Conservation (phyloP, 2,329 filamentous ascomycete species). For the Fusarium tuaranense region DNA sequence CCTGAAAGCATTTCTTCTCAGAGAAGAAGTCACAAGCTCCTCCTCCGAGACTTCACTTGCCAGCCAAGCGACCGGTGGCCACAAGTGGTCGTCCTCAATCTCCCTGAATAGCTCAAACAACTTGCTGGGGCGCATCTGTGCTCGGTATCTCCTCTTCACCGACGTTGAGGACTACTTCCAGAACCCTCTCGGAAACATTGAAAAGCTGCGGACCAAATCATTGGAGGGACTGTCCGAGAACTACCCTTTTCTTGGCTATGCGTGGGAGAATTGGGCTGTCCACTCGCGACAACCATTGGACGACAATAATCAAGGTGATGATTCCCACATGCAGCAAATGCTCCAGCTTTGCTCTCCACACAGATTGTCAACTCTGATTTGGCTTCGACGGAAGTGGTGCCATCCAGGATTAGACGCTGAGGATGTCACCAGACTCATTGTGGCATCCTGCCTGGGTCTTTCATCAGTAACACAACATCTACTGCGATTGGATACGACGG, state of each 20-base stretch:
- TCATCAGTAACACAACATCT: neutral
- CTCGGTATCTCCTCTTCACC: neutral
- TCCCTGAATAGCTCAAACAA: neutral
- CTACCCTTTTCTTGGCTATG: neutral
- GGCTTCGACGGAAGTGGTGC: neutral
- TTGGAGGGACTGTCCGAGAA: neutral
- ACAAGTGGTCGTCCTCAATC: neutral
- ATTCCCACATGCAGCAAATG: neutral
- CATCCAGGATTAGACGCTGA: neutral
- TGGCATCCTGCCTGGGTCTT: neutral
- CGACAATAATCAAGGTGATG: neutral
- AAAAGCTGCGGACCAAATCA: neutral
- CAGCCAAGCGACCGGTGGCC: neutral
- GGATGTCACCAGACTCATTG: neutral
- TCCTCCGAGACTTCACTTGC: neutral
- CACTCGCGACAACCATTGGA: neutral
- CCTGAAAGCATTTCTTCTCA: neutral
- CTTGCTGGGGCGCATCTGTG: neutral
- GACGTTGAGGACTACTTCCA: neutral
- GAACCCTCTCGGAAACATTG: neutral
- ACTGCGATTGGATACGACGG: neutral
- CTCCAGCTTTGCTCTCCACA: neutral
- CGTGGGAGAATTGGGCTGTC: conserved; percentile 2
- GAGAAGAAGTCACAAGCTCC: neutral
- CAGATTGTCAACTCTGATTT: neutral